These are phyloP conservation scores for Trametes versicolor DNA, from an alignment of 1,284 basidiomycete species.

Conservation along the genomic window DNA sequence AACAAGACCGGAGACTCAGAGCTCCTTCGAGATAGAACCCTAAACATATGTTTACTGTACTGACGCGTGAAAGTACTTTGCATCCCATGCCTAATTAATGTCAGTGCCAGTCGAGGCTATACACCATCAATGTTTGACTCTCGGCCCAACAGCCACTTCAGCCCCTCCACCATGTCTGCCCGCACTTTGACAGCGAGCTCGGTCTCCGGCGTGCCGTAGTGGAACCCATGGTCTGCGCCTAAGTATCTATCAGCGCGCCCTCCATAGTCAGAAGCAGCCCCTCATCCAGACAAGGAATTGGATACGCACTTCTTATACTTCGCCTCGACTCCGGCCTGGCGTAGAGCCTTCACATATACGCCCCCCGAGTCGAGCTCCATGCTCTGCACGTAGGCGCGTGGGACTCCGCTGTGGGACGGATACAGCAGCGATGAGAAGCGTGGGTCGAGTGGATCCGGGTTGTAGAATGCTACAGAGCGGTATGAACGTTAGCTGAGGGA, in stretches of 20 bases:
- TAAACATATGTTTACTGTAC: too few relatives aligned
- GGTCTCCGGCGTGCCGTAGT: constrained; percentile 15
- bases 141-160: constrained; percentile 22
- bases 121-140: not conserved
- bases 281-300: too few relatives aligned
- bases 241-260: constrained; percentile 18
- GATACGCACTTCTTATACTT: constrained; percentile 34
- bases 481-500: too few relatives aligned
- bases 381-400: constrained; percentile 37
- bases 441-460: constrained; percentile 23
- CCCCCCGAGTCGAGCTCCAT: constrained; percentile 34
- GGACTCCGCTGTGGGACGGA: constrained; percentile 30
- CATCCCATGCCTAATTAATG: too few relatives aligned
- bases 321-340: constrained; percentile 34
- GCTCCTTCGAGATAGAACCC: too few relatives aligned
- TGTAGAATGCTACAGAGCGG: constrained; percentile 12
- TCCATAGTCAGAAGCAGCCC: too few relatives aligned
- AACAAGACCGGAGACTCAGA: not conserved
- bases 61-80: too few relatives aligned
- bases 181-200: constrained; percentile 2
- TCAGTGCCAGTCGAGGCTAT: too few relatives aligned
- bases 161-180: constrained; percentile 4
- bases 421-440: constrained; percentile 33
- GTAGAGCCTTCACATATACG: constrained; percentile 35
- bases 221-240: constrained; percentile 24